phyloP scores from a whole-genome alignment of 371 early-diverging fungal genomes.

The Lichtheimia hyalospora region DNA sequence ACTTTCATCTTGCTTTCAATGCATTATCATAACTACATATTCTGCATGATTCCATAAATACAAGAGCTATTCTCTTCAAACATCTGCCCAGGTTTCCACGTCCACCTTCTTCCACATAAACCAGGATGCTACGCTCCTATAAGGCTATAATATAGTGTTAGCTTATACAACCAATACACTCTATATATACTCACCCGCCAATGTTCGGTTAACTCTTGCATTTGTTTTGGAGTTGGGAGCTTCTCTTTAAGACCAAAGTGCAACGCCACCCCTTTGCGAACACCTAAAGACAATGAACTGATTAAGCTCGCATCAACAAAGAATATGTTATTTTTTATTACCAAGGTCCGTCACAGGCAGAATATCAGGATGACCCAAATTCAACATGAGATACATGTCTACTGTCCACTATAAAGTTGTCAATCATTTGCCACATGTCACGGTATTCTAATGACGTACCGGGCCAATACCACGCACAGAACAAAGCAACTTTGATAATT shows the following conservation, averaged over 20 bases:
- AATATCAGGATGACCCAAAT: slow-evolving; percentile 55
- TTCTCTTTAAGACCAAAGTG: slow-evolving; percentile 39
- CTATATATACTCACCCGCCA: slow-evolving; percentile 35
- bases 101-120: slow-evolving; percentile 46
- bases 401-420: slow-evolving; percentile 48
- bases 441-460: slow-evolving; percentile 26
- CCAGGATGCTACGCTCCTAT: slow-evolving; percentile 48
- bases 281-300: slow-evolving; percentile 5
- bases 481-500: slow-evolving; percentile 39
- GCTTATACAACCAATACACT: not conserved
- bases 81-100: no score
- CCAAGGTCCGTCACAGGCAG: slow-evolving; percentile 59
- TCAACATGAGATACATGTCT: slow-evolving; percentile 59
- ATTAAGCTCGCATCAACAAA: not conserved
- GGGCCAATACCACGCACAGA: slow-evolving; percentile 58
- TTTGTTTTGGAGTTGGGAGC: slow-evolving; percentile 36
- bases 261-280: slow-evolving; percentile 51
- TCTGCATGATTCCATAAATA: no score
- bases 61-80: no score
- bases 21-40: no score
- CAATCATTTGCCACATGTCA: not conserved
- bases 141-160: slow-evolving; percentile 26
- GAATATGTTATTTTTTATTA: not conserved
- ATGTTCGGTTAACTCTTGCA: slow-evolving; percentile 40
- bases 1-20: no score